phyloP scores from a whole-genome alignment of 116 monocot genomes.

The Cymodocea nodosa region DNA sequence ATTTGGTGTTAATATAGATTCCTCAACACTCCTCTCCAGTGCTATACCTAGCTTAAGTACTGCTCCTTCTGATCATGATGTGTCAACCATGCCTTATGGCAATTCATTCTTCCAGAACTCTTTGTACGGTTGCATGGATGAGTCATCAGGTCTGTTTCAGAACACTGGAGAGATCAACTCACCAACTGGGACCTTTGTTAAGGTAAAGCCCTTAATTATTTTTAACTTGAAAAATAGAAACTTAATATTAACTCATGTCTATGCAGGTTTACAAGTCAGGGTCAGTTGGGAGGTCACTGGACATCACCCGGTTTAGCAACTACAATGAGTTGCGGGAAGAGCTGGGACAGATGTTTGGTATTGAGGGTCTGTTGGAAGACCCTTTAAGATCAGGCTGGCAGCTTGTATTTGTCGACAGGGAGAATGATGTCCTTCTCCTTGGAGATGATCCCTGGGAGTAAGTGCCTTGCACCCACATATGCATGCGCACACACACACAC shows the following conservation, averaged over 20 bases:
- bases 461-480: conserved; percentile 10
- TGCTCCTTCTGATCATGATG: conserved; percentile 27
- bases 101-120: conserved; percentile 59
- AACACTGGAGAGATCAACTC: conserved; percentile 60
- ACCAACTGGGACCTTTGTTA: conserved; percentile 64
- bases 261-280: conserved; percentile 88
- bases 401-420: conserved; percentile 99
- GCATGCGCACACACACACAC: no score
- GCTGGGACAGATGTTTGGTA: conserved; percentile 92
- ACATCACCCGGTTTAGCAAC: conserved; percentile 91
- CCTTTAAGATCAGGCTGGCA: conserved; percentile 99
- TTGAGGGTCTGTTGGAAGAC: conserved; percentile 94
- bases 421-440: conserved; percentile 99
- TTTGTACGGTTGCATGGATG: conserved; percentile 63
- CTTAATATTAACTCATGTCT: conserved; percentile 4
- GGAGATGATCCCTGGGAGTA: conserved; percentile 99
- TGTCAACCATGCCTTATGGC: conserved; percentile 29
- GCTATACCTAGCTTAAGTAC: conserved; percentile 33
- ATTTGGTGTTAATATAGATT: conserved; percentile 66
- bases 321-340: conserved; percentile 81
- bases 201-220: conserved; percentile 35
- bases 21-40: conserved; percentile 61
- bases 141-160: conserved; percentile 65
- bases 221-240: background rate
- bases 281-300: conserved; percentile 91